These are phyloP conservation scores for Ceratopteris richardii DNA, from an alignment of 75 land plant species.

Conservation along the genomic window DNA sequence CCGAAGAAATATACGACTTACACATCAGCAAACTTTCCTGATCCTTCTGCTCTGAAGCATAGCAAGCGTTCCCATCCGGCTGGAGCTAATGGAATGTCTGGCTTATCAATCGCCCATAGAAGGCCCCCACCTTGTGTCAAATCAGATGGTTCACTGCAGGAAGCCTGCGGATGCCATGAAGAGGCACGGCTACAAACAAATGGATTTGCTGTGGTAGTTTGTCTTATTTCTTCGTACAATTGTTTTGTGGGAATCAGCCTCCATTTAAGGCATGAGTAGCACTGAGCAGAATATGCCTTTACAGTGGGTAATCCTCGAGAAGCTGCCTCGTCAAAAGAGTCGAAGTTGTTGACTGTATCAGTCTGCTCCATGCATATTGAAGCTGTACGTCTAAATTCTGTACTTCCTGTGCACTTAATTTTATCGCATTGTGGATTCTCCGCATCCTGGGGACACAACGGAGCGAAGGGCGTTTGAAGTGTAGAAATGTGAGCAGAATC, in stretches of 20 bases:
- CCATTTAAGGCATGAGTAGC: conserved; percentile 67
- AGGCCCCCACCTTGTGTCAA: conserved; percentile 39
- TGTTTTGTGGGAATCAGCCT: conserved; percentile 55
- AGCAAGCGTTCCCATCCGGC: conserved; percentile 35
- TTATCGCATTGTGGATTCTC: too few relatives aligned
- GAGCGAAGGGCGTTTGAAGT: too few relatives aligned
- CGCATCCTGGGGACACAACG: too few relatives aligned
- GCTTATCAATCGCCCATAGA: conserved; percentile 69
- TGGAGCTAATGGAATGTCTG: conserved; percentile 63
- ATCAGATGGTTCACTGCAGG: conserved; percentile 62
- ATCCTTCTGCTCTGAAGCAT: conserved; percentile 39
- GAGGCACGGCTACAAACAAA: conserved; percentile 40
- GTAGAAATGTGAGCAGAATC: too few relatives aligned
- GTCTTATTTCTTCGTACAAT: conserved; percentile 61
- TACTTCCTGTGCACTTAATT: too few relatives aligned
- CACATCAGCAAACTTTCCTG: conserved; percentile 43
- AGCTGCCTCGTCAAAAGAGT: too few relatives aligned
- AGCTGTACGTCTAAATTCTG: too few relatives aligned
- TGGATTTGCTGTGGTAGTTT: conserved; percentile 39
- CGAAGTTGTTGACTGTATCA: too few relatives aligned
- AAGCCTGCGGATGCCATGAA: conserved; percentile 25
- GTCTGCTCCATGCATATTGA: too few relatives aligned
- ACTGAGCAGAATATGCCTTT: conserved; percentile 51
- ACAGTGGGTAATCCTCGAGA: conserved; percentile 9
- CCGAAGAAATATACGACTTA: conserved; percentile 13